Evolutionary conservation across 2,329 filamentous ascomycete genomes (phyloP), one percentile per base, ranked within the genome.

Genomic region (Colletotrichum sp.): DNA sequence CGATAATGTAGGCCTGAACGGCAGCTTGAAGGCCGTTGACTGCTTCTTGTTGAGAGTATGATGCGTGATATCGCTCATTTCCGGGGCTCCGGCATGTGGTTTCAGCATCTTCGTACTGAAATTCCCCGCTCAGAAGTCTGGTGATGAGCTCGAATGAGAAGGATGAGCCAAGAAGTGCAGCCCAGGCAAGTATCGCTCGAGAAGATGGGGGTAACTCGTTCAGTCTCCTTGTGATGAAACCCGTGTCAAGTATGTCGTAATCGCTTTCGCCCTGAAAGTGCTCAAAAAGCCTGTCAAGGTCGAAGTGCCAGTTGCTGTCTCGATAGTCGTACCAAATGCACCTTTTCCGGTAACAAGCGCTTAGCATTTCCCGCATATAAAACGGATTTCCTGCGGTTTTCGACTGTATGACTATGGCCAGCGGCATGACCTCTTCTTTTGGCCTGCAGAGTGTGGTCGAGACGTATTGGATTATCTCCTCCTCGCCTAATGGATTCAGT

Each of bases 301-400:
- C 93, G 80, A 93, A 98, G 58, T 93, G 89, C 96, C 96, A 98
- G 59, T 90, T 89, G 61, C 92, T 94, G 76, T 93, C 91, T 77
- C 92, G 92, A 88, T 97, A 98, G 75, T 95, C 95, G 82, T 98
- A 98, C 90, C 93, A 98, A 64, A 98, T 93, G 81, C 94, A 98
- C 77, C 93, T 93, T 80, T 95, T 97, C 54, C 94, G 91, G 81
- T 98, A 93, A 81, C 95, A 97, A 5, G 93, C 93, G 79, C 94
- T 94, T 6, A 98, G 89, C 90, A 98, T 97, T 83, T 98, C 95
- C 69, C 95, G 90, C 82, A 98, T 94, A 79, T 97, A 97, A 79
- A 98, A 98, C 0, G 95, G 93, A 75, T 98, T 98, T 2, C 96
- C 96, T 31, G 90, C 90, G 11, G 94, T 96, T 84, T 97, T 97